A percentile compares a stretch with the other conserved stretches of the same genome.
Conservation (phyloP, 2,329 filamentous ascomycete genomes). For the Xylariaceae sp. region DNA sequence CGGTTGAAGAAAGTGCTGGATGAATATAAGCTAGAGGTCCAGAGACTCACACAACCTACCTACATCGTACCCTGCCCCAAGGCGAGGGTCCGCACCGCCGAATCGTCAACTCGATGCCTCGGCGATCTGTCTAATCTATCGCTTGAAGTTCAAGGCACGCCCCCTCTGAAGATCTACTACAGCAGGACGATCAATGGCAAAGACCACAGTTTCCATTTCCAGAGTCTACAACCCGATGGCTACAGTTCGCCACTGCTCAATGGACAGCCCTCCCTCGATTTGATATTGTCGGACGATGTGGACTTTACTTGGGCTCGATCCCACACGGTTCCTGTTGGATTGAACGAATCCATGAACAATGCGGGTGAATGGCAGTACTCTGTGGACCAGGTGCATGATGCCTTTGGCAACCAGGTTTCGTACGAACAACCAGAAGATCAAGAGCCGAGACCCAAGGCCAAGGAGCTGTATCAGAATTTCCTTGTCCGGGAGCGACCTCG, state of each 20-base stretch:
- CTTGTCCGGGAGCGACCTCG: constrained; percentile 81
- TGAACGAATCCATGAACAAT: constrained; percentile 82
- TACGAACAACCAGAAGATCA: constrained; percentile 68
- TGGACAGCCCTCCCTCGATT: constrained; percentile 49
- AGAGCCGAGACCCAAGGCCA: constrained; percentile 54
- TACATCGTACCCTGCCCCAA: constrained; percentile 82
- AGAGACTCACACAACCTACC: constrained; percentile 67
- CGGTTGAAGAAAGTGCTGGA: constrained; percentile 80
- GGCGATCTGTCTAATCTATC: constrained; percentile 83
- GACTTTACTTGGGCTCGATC: constrained; percentile 77
- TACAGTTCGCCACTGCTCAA: constrained; percentile 72
- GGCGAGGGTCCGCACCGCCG: constrained; percentile 63
- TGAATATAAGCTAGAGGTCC: constrained; percentile 89
- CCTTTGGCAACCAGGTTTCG: constrained; percentile 76
- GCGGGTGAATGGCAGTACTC: constrained; percentile 84
- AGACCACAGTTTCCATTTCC: constrained; percentile 80
- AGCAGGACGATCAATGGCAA: constrained; percentile 80
- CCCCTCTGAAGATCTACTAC: constrained; percentile 89
- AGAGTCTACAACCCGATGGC: constrained; percentile 87
- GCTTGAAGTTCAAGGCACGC: constrained; percentile 79
- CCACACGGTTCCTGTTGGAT: constrained; percentile 68
- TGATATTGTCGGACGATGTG: constrained; percentile 54
- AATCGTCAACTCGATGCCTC: constrained; percentile 65
- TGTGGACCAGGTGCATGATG: constrained; percentile 88
- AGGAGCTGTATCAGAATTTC: constrained; percentile 69